Base-by-base conservation (phyloP, 164 flowering plant genomes). In the Annona squamosa region DNA sequence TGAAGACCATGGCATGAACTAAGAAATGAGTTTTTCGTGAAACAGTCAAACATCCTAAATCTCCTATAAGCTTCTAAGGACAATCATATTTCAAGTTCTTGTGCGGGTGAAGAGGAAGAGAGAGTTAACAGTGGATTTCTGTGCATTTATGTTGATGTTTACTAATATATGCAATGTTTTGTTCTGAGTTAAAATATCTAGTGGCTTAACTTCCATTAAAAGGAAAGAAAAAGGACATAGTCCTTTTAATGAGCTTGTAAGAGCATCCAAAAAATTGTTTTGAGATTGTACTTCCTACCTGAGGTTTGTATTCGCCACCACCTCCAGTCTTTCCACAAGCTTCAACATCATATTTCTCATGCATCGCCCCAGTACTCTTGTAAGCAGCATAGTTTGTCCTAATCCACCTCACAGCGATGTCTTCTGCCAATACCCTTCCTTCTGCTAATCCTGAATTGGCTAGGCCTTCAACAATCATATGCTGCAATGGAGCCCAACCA, bases 401-500 rank as follows among this genome's bases (percentile, higher is more conserved):
- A 72, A 93, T 85, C 99, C 99, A 96, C 68, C 84, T 85, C 12
- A 79, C 68, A 46, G 91, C 95, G 68, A 96, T 89, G 56, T 93
- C 97, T 77, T 88, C 77, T 62, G 98, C 98, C 71, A 91, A 9
- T 13, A 80, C 19, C 61, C 70, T 82, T 18, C 94, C 95, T 68
- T 87, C 85, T 67, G 74, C 48, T 42, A 81, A 85, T 66, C 84
- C 78, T 9, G 93, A 93, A 71, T 77, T 87, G 44, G 78, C 87
- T 13, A 96, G 82, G 59, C 98, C 99, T 83, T 93, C 97, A 41
- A 88, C 89, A 63, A 96, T 90, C 91, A 96, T 89, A 82, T 93
- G 97, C 69, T 96, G 99, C 56, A 89, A 69, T 0, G 98, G 98
- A 0, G 98, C 91, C 99, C 99, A 96, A 46, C 99, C 99, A 82